A percentile compares a stretch with the other conserved stretches of the same genome.
These are phyloP conservation scores for Coemansia sp. DNA, from an alignment of 192 early-diverging fungal species.

Conservation along the genomic window DNA sequence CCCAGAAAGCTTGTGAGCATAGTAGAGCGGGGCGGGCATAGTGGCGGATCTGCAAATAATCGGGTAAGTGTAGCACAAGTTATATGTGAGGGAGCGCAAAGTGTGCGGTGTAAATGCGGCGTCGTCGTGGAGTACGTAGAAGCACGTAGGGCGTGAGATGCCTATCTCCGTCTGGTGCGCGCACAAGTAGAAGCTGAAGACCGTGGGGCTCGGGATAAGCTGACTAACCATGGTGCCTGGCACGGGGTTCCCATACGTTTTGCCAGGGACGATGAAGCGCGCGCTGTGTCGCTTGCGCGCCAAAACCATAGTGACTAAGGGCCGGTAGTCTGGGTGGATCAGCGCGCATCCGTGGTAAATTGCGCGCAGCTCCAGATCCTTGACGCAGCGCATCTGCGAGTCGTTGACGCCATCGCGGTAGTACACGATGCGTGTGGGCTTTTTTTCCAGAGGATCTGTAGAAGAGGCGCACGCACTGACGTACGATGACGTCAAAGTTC, in stretches of 20 bases:
- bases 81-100: slow-evolving; percentile 20
- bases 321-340: slow-evolving; percentile 22
- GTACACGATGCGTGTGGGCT: slow-evolving; percentile 58
- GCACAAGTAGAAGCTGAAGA: slow-evolving; percentile 27
- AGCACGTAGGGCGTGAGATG: slow-evolving; percentile 23
- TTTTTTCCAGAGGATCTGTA: slow-evolving; percentile 27
- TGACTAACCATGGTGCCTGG: slow-evolving; percentile 25
- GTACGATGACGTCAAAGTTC: slow-evolving; percentile 34
- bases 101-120: not conserved
- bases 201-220: not conserved
- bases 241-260: slow-evolving; percentile 15
- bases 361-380: slow-evolving; percentile 24
- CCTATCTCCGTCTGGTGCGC: slow-evolving; percentile 31
- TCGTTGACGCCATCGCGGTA: slow-evolving; percentile 60
- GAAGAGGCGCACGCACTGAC: slow-evolving; percentile 48
- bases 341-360: slow-evolving; percentile 24
- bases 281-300: slow-evolving; percentile 35
- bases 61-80: slow-evolving; percentile 33
- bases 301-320: slow-evolving; percentile 22
- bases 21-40: slow-evolving; percentile 44
- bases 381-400: slow-evolving; percentile 22
- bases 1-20: slow-evolving; percentile 36
- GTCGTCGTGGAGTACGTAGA: slow-evolving; percentile 46
- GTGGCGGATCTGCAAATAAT: slow-evolving; percentile 20
- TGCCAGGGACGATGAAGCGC: slow-evolving; percentile 10